Conservation (phyloP, 2,329 filamentous ascomycete species). For the Cercospora berteroae region DNA sequence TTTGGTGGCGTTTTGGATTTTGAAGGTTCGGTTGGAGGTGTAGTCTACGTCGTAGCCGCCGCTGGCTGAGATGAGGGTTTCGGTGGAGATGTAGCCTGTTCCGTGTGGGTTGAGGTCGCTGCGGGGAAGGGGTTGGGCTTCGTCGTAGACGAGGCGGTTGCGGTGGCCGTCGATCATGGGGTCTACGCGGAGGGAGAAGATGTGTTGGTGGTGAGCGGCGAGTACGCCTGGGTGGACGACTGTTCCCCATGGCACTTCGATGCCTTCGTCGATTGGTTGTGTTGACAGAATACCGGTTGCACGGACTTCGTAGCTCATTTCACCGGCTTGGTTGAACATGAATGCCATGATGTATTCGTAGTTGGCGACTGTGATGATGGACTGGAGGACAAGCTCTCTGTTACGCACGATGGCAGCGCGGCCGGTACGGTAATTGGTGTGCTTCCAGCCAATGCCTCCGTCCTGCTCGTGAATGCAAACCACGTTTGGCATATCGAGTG, state of each 20-base stretch:
- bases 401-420: conserved; percentile 60
- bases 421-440: conserved; percentile 65
- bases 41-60: conserved; percentile 52
- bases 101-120: conserved; percentile 56
- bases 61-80: conserved; percentile 49
- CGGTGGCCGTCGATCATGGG: conserved; percentile 47
- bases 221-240: conserved; percentile 68
- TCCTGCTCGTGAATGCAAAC: conserved; percentile 71
- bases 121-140: conserved; percentile 59
- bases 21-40: conserved; percentile 48
- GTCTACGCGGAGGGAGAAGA: conserved; percentile 59
- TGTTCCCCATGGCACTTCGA: conserved; percentile 65
- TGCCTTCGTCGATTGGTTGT: conserved; percentile 64
- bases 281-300: conserved; percentile 69
- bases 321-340: conserved; percentile 67
- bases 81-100: conserved; percentile 48
- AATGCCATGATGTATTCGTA: conserved; percentile 68
- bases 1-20: conserved; percentile 48
- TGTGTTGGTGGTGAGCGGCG: conserved; percentile 71
- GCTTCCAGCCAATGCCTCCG: conserved; percentile 66
- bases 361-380: conserved; percentile 63
- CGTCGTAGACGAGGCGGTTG: conserved; percentile 51
- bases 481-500: conserved; percentile 61
- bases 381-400: conserved; percentile 63
- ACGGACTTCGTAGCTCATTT: conserved; percentile 64